Evolutionary conservation across 805 yeast species (phyloP).

Genomic region (Torulaspora quercuum): DNA sequence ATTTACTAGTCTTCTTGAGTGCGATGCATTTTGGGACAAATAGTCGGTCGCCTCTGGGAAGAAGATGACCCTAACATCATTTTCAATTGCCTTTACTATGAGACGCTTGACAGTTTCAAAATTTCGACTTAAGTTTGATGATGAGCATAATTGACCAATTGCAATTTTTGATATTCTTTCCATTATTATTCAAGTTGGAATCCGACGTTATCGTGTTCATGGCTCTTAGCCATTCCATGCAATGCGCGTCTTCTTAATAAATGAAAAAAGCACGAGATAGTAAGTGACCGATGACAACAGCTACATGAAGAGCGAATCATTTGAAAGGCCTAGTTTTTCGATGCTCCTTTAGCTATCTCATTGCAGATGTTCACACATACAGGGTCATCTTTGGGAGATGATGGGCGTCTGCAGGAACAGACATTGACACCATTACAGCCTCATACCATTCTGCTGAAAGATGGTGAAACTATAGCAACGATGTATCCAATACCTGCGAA

Average conservation of each 20-base stretch:
- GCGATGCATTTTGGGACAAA: slow-evolving; percentile 64
- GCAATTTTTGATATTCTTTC: slow-evolving; percentile 46
- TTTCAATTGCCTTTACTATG: slow-evolving; percentile 58
- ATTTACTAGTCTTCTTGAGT: slow-evolving; percentile 60
- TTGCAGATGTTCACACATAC: slow-evolving; percentile 10
- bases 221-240: neutral
- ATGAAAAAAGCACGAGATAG: no score
- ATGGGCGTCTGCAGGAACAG: slow-evolving; percentile 12
- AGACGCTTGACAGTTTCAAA: slow-evolving; percentile 55
- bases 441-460: slow-evolving; percentile 74
- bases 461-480: slow-evolving; percentile 90
- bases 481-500: slow-evolving; percentile 75
- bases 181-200: no score
- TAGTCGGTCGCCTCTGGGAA: slow-evolving; percentile 95
- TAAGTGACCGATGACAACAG: no score
- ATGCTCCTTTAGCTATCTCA: neutral
- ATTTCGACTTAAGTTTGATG: slow-evolving; percentile 58
- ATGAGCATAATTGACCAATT: slow-evolving; percentile 82
- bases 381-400: slow-evolving; percentile 9
- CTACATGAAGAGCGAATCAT: no score
- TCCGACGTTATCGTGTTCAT: no score
- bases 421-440: slow-evolving; percentile 42
- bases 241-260: no score
- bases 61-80: slow-evolving; percentile 66
- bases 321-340: neutral